These are phyloP conservation scores for Phaeoacremonium minimum DNA, from an alignment of 2,329 filamentous ascomycete genomes.

Conservation along the genomic window DNA sequence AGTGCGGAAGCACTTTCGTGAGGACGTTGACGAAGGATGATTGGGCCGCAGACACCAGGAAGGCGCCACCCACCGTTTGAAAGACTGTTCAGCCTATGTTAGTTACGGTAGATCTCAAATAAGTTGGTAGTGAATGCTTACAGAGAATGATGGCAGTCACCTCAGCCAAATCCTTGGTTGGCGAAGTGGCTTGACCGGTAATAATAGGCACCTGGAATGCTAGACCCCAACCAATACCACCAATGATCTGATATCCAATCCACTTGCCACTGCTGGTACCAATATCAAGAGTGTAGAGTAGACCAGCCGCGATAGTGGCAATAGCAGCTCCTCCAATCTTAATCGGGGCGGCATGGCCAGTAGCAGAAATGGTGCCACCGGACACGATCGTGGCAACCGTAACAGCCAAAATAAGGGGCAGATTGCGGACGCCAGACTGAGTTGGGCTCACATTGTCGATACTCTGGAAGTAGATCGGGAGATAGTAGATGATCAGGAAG, in stretches of 20 bases:
- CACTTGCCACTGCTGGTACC: constrained; percentile 27
- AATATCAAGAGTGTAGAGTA: constrained; percentile 31
- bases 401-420: constrained; percentile 33
- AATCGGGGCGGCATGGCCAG: constrained; percentile 24
- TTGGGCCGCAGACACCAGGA: constrained; percentile 39
- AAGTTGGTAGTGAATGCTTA: constrained; percentile 2
- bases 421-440: constrained; percentile 29
- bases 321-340: constrained; percentile 32
- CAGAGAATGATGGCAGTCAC: constrained; percentile 31
- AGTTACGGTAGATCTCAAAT: constrained; percentile 11
- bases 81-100: constrained; percentile 23
- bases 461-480: constrained; percentile 49
- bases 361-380: constrained; percentile 23
- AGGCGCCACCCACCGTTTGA: constrained; percentile 41
- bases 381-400: constrained; percentile 27
- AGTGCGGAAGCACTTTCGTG: constrained; percentile 15
- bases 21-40: constrained; percentile 32
- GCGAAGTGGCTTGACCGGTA: constrained; percentile 23
- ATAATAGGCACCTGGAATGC: constrained; percentile 40
- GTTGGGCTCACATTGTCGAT: constrained; percentile 33
- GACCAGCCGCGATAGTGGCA: constrained; percentile 26
- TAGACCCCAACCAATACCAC: constrained; percentile 39
- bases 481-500: constrained; percentile 40
- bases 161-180: constrained; percentile 27
- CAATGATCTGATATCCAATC: constrained; percentile 44